These are phyloP conservation scores for Raphanus sativus DNA, from an alignment of 345 rosid species.

Conservation along the genomic window DNA sequence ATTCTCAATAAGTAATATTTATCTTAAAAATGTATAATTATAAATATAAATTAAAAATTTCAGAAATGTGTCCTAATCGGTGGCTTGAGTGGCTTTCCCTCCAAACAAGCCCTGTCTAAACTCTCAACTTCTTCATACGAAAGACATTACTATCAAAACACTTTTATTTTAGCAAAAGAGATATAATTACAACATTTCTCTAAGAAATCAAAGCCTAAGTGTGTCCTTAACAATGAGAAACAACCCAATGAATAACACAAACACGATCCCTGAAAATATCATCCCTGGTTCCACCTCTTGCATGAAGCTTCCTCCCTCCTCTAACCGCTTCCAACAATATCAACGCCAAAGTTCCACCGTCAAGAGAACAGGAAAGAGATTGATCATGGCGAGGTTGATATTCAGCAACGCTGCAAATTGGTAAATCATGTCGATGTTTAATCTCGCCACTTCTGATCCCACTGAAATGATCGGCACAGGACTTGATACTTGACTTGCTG, in stretches of 20 bases:
- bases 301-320: constrained; percentile 88
- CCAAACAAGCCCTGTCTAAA: no score
- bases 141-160: constrained; percentile 15
- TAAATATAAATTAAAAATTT: no score
- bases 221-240: constrained; percentile 89
- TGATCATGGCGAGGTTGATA: constrained; percentile 84
- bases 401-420: constrained; percentile 89
- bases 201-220: constrained; percentile 80
- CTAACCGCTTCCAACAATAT: constrained; percentile 81
- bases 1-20: no score
- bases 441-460: constrained; percentile 98
- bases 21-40: no score
- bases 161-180: not conserved
- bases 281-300: constrained; percentile 87
- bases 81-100: no score
- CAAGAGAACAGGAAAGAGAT: constrained; percentile 84
- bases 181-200: constrained; percentile 61
- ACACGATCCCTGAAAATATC: constrained; percentile 84
- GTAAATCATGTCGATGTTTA: constrained; percentile 78
- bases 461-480: constrained; percentile 96
- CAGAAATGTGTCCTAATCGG: no score
- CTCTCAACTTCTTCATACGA: constrained; percentile 28
- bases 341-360: constrained; percentile 90
- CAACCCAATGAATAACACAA: constrained; percentile 74
- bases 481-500: constrained; percentile 88